Evolutionary conservation across 2,329 filamentous ascomycete species (phyloP), one percentile per base, ranked within the genome.

Genomic region (Blastomyces parvus): DNA sequence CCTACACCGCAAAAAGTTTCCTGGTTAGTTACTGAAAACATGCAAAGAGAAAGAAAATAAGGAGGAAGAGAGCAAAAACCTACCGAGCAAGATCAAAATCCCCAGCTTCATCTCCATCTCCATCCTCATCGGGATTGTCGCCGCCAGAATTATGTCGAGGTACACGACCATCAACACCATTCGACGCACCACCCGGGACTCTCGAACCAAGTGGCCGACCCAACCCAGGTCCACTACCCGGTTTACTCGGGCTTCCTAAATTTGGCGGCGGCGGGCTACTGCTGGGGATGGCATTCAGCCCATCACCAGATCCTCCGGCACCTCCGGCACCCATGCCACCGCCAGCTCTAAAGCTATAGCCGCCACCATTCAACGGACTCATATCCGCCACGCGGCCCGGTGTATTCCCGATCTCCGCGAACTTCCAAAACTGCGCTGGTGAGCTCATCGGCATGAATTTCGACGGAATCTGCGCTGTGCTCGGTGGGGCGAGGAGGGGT

Each of bases 391-490:
- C 73, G 14, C 73, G 70, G 4, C 75, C 77, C n/a, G 78, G 77
- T 0, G 77, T 80, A 66, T 76, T 79, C 14, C 76, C 77, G 62
- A 80, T 78, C 25, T 77, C 76, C 25, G 76, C 77, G 52, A 79
- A 78, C 62, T 80, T 80, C 79, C 79, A 81, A 68, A 81, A 81
- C 53, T 80, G 78, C 4, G 79, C 79, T 1, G 79, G 79, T 4
- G 78, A 80, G 64, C 79, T 81, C 72, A 80, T 78, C 4, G 78
- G 78, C 79, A 81, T 81, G 68, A 80, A 81, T 66, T 80, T 80
- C 25, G 78, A 80, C 1, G 79, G 79, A 19, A 80, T 75, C 62
- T 80, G 78, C 2, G 78, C 76, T 1, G 79, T 81, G 67, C 78
- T 80, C 0, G 79, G 79, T 8, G 79, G 79, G 14, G 78, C 78